These are phyloP conservation scores for Populus hybrid DNA, from an alignment of 441 rosid genomes.

Conservation along the genomic window DNA sequence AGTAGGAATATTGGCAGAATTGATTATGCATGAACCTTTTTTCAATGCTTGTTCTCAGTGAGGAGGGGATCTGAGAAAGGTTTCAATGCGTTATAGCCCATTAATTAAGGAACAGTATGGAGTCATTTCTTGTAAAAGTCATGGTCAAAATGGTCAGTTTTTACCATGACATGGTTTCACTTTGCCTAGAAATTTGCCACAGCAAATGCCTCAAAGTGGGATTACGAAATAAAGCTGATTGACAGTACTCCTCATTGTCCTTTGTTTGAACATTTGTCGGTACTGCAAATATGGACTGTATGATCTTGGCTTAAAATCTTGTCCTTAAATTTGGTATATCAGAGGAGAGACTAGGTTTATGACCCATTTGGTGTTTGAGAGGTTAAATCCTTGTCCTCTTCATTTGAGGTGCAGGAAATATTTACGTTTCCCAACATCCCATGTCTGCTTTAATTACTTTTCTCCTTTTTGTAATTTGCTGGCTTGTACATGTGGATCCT, in stretches of 20 bases:
- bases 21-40: no score
- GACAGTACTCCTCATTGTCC: background rate
- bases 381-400: background rate
- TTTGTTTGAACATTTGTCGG: background rate
- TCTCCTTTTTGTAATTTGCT: no score
- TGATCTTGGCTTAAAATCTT: background rate
- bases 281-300: background rate
- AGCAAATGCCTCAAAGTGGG: background rate
- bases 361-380: background rate
- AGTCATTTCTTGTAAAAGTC: background rate
- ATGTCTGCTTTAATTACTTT: background rate
- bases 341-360: background rate
- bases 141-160: background rate
- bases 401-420: background rate
- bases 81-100: no score
- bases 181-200: background rate
- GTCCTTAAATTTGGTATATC: background rate
- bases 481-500: no score
- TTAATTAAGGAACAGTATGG: no score
- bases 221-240: background rate
- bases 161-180: background rate
- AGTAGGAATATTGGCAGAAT: no score
- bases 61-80: no score
- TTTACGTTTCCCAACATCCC: background rate
- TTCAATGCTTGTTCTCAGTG: no score